Conservation (phyloP, 2,329 filamentous ascomycete species). For the Ophiobolus disseminans region DNA sequence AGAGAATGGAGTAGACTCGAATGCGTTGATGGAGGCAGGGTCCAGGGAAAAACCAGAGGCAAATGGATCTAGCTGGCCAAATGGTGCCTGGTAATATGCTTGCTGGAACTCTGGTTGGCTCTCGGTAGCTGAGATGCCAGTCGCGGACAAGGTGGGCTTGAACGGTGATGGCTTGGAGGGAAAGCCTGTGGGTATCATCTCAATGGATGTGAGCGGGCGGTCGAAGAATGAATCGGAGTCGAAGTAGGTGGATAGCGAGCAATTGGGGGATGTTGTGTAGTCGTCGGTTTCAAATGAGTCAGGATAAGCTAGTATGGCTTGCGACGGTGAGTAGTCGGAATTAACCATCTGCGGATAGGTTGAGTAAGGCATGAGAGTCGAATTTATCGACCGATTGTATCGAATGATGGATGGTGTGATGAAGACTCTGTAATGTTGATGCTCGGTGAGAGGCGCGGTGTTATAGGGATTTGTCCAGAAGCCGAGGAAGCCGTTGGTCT, state of each 20-base stretch:
- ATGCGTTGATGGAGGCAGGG: conserved; percentile 16
- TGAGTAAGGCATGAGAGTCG: conserved; percentile 32
- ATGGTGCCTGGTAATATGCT: conserved; percentile 26
- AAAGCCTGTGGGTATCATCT: conserved; percentile 22
- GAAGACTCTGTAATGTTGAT: no score
- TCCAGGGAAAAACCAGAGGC: conserved; percentile 29
- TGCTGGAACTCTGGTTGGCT: conserved; percentile 19
- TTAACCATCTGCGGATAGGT: conserved; percentile 32
- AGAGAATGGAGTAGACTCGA: conserved; percentile 25
- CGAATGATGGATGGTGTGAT: conserved; percentile 9
- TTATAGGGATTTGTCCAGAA: neutral
- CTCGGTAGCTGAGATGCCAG: conserved; percentile 20
- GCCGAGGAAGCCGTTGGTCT: no score
- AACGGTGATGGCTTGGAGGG: conserved; percentile 13
- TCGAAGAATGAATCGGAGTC: conserved; percentile 36
- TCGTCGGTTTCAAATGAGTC: conserved; percentile 33
- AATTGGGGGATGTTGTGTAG: conserved; percentile 30
- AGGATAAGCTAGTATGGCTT: conserved; percentile 29
- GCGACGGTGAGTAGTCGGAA: conserved; percentile 33
- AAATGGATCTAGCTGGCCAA: conserved; percentile 27
- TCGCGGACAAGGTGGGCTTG: conserved; percentile 23
- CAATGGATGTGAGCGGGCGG: conserved; percentile 32
- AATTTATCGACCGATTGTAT: conserved; percentile 3
- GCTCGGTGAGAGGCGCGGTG: conserved; percentile 6
- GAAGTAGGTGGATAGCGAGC: conserved; percentile 38